Evolutionary conservation across 1,139 yeast genomes (phyloP), one percentile per base, ranked within the genome.

Genomic region (Hemisphaericaspora lyxosophila): DNA sequence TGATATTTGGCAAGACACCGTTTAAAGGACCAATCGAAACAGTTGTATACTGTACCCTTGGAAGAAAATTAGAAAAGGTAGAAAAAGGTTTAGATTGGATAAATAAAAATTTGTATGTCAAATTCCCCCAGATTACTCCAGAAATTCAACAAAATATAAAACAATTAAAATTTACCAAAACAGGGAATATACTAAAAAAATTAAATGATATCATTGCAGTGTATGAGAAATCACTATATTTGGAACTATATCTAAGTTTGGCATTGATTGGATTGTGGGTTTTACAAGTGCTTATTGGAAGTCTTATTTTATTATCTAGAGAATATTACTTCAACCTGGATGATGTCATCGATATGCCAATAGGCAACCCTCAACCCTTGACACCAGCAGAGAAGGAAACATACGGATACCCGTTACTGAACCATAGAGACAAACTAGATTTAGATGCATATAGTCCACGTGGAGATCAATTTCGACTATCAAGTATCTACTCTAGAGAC

Each of bases 31-130:
- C 95, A 0, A 70, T 90, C 49, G 74, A 63, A 25, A 64, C 80
- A 0, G 79, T 89, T 1, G 85, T 89, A 5, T 80, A 82, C 35
- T 92, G 98, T 62, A 78, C 86, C 1, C 67, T 92, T 29, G 94
- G 89, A 11, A 69, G 82, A 39, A 92, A 90, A 54, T 57, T 90
- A 5, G 67, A 70, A 4, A 70, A 73, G 24, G 64, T 89, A 0
- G 85, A 85, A 47, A 55, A 71, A 17, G 97, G 95, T 0, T 59
- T 90, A 38, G 73, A 81, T 1, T 92, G 97, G 97, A 64, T 90
- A 2, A 72, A 84, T 49, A 66, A 80, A 24, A 70, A 85, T 47
- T 72, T 90, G 3, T 67, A 76, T 12, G 62, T 90, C 2, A 46
- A 64, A 0, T 54, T 90, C 1, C 96, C 97, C 1, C 14, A 26